phyloP scores from a whole-genome alignment of 2,329 filamentous ascomycete species.

The Cordyceps cicadae region DNA sequence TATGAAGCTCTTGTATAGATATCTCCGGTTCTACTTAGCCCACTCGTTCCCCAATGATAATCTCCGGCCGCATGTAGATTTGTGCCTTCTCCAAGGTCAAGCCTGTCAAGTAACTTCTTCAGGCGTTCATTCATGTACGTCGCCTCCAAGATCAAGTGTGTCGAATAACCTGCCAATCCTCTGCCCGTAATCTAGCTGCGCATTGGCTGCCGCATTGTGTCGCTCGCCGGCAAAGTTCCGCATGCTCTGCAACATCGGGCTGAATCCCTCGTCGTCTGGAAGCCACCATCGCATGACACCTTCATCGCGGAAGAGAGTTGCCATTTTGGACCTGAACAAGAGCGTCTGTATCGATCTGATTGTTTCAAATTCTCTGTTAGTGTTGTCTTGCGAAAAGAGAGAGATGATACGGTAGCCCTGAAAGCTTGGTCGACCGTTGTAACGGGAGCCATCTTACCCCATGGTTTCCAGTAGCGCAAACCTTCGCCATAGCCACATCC shows the following conservation, averaged over 20 bases:
- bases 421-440: background rate
- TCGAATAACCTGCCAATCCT: conserved; percentile 70
- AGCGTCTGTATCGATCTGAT: conserved; percentile 74
- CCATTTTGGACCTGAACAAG: conserved; percentile 65
- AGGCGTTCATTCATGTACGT: conserved; percentile 9
- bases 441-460: conserved; percentile 47
- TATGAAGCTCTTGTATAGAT: too few species aligned
- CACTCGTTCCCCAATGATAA: too few species aligned
- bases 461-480: conserved; percentile 69
- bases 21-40: too few species aligned
- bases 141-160: conserved; percentile 35
- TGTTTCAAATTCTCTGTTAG: background rate
- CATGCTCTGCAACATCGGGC: conserved; percentile 64
- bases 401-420: background rate
- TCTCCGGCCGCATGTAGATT: background rate
- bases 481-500: conserved; percentile 71
- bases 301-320: conserved; percentile 63
- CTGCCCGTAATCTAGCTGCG: conserved; percentile 56
- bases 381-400: background rate
- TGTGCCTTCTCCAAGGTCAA: conserved; percentile 27
- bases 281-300: conserved; percentile 82
- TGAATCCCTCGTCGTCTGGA: conserved; percentile 69
- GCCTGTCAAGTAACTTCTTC: conserved; percentile 53
- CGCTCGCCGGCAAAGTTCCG: conserved; percentile 76
- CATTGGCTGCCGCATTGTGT: conserved; percentile 49